phyloP scores from a whole-genome alignment of 805 yeast species.

The Candida sithepensis region DNA sequence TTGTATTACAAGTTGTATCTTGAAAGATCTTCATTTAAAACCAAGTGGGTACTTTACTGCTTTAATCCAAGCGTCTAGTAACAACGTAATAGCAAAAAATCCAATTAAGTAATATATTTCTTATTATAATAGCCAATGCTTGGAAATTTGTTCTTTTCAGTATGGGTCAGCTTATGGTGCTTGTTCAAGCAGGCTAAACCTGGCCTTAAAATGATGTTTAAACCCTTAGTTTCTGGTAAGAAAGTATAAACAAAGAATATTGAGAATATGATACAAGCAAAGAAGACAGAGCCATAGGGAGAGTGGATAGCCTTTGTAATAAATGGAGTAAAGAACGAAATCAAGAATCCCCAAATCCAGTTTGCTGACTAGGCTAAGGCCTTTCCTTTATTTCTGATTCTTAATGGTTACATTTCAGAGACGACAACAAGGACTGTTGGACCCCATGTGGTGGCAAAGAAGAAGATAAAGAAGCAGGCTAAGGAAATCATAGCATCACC shows the following conservation, averaged over 20 bases:
- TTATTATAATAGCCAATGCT: too few relatives aligned
- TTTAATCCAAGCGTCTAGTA: too few relatives aligned
- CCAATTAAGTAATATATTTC: too few relatives aligned
- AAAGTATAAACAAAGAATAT: conserved; percentile 37
- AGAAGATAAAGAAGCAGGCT: conserved; percentile 58
- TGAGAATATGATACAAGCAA: conserved; percentile 54
- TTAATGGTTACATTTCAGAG: conserved; percentile 60
- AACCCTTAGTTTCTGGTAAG: conserved; percentile 59
- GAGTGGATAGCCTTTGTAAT: conserved; percentile 46
- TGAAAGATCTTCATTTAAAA: too few relatives aligned
- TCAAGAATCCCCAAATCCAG: conserved; percentile 70
- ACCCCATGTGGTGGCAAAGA: conserved; percentile 78
- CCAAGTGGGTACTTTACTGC: too few relatives aligned
- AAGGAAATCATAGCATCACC: conserved; percentile 50
- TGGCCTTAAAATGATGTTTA: conserved; percentile 36
- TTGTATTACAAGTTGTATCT: too few relatives aligned
- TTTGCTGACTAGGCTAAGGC: conserved; percentile 67
- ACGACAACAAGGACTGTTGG: conserved; percentile 61
- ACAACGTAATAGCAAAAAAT: too few relatives aligned
- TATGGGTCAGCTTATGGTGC: conserved; percentile 19
- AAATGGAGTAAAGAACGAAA: conserved; percentile 64
- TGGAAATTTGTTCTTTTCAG: conserved; percentile 1
- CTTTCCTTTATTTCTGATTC: conserved; percentile 66
- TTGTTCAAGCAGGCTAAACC: conserved; percentile 25
- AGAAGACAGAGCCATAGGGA: conserved; percentile 54